These are phyloP conservation scores for Linum lewisii DNA, from an alignment of 345 rosid species.

Conservation along the genomic window DNA sequence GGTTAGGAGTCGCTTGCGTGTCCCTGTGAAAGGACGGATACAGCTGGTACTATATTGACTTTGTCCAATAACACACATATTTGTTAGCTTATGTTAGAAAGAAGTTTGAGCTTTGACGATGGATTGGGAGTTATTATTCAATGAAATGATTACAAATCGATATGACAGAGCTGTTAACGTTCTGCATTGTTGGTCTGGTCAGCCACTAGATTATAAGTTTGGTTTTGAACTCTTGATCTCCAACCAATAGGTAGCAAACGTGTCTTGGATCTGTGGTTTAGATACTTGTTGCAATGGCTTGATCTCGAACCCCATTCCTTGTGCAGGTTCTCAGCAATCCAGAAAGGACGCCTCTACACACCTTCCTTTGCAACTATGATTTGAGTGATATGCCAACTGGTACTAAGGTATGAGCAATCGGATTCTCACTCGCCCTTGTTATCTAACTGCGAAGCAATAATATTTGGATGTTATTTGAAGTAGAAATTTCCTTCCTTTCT, in stretches of 20 bases:
- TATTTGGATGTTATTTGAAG: too few species aligned
- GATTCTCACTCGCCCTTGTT: too few species aligned
- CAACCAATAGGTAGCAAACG: too few species aligned
- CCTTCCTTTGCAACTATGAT: conserved; percentile 90
- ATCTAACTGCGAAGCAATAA: too few species aligned
- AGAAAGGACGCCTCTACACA: conserved; percentile 94
- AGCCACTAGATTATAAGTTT: neutral
- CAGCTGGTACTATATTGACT: conserved; percentile 47
- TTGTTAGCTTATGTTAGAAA: too few species aligned
- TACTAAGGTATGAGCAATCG: conserved; percentile 67
- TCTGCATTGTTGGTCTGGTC: too few species aligned
- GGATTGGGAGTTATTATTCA: neutral
- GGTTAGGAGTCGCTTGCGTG: conserved; percentile 52
- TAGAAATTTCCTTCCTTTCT: too few species aligned
- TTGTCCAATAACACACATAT: too few species aligned
- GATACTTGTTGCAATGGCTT: conserved; percentile 14
- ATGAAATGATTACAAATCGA: neutral
- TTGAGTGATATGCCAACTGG: conserved; percentile 93
- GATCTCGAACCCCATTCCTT: conserved; percentile 4
- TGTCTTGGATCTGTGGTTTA: neutral
- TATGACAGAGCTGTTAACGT: too few species aligned
- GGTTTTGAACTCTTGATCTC: neutral
- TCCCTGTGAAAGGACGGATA: conserved; percentile 92
- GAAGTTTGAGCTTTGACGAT: neutral
- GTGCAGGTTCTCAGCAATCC: conserved; percentile 94